phyloP scores from a whole-genome alignment of 192 early-diverging fungal genomes.

The Helicostylum pulchrum region DNA sequence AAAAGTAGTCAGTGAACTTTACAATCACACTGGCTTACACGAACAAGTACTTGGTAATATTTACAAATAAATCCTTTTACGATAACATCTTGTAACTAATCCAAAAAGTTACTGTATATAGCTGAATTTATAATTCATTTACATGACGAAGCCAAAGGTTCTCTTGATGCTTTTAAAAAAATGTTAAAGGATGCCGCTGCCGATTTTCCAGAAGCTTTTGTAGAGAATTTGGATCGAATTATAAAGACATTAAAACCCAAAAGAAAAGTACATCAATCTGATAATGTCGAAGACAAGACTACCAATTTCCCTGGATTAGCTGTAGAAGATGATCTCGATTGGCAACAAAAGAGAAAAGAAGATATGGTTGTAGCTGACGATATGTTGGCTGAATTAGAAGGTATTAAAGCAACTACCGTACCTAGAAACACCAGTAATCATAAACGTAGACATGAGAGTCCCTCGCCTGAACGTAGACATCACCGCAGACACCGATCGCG shows the following conservation, averaged over 20 bases:
- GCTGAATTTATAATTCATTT: constrained; percentile 92
- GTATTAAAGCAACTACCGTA: constrained; percentile 18
- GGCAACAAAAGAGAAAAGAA: constrained; percentile 42
- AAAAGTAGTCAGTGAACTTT: constrained; percentile 87
- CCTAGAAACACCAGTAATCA: no score
- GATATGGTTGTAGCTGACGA: constrained; percentile 49
- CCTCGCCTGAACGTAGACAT: constrained; percentile 32
- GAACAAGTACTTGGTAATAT: constrained; percentile 71
- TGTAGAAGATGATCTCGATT: constrained; percentile 45
- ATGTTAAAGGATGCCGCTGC: constrained; percentile 67
- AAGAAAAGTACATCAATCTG: constrained; percentile 11
- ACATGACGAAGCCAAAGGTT: constrained; percentile 65
- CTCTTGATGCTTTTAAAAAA: constrained; percentile 62
- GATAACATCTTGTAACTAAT: neutral
- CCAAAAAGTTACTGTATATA: constrained; percentile 16
- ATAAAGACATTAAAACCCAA: constrained; percentile 82
- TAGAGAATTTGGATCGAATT: constrained; percentile 82
- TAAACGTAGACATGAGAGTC: constrained; percentile 24
- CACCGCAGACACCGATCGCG: constrained; percentile 27
- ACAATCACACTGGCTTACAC: constrained; percentile 87
- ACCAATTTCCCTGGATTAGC: constrained; percentile 79
- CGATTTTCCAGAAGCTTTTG: constrained; percentile 81
- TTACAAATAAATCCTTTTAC: neutral
- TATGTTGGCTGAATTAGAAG: constrained; percentile 62
- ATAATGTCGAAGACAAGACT: constrained; percentile 55